Base-by-base conservation (phyloP, 352 stramenopile species). In the Phytophthora fragariaefolia region DNA sequence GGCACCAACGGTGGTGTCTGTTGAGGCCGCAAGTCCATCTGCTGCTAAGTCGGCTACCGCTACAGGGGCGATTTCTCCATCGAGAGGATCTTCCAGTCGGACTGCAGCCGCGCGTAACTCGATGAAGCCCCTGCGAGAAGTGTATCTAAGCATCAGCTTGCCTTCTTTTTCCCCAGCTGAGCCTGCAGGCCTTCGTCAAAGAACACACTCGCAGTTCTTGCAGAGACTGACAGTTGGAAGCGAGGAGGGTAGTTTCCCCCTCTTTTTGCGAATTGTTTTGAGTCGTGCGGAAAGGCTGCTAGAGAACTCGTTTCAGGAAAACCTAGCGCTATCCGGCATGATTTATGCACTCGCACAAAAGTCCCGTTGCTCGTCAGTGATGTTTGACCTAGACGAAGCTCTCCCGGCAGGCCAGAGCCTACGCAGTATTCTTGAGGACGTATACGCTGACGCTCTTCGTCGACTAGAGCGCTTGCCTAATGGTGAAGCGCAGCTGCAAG, bases 261-360 rank as follows among this genome's bases (percentile, higher is more conserved):
- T 85, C n/a, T 93, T 96, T 17, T 48, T 92, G 18, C 82, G 79
- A n/a, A 82, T 95, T 54, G 76, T 94, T 47, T 57, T 96, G 48
- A 91, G 80, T 55, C 85, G 87, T 22, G 63, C 92, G 6, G 86
- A 95, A 62, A 75, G 87, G 8, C 61, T 94, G 23, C 62, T 96
- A 42, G 85, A 94, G 58, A 93, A 89, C 69, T 93, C 86, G 5
- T 90, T 96, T 40, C 73, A 92, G 5, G 88, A 94, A 60, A 96
- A 95, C 36, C 52, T 96, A 15, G 85, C 88, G 17, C 64, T 96
- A 2, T 96, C 88, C 3, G 88, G 88, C 4, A 50, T 96, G 32
- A 75, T 96, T 22, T 88, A 84, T 22, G 71, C 76, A n/a, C 64
- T 96, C 2, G 86, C 88, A 1, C 79, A 90, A 10, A 92, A 92